Conservation (phyloP, 2,329 filamentous ascomycete species). For the Penicillium sp. region DNA sequence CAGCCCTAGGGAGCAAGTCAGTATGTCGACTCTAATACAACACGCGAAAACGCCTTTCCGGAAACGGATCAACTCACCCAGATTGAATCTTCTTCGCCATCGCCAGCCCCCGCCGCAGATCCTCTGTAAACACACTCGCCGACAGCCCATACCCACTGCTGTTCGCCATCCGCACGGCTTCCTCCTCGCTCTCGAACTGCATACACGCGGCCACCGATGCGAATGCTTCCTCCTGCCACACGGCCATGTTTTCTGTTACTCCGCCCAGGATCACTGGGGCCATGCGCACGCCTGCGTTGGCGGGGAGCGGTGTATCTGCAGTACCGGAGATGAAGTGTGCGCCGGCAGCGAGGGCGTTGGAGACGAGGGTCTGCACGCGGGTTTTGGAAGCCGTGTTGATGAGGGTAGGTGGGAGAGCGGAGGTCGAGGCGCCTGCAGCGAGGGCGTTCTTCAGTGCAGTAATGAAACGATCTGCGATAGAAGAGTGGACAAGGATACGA, state of each 20-base stretch:
- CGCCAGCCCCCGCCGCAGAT: conserved; percentile 60
- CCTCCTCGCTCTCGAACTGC: conserved; percentile 61
- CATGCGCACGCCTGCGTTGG: conserved; percentile 47
- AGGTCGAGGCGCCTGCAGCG: conserved; percentile 33
- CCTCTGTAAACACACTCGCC: conserved; percentile 70
- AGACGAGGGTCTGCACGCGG: conserved; percentile 41
- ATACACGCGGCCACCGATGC: conserved; percentile 71
- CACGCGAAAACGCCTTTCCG: too few species aligned
- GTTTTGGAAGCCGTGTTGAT: conserved; percentile 49
- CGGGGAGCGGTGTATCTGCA: conserved; percentile 9
- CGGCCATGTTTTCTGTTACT: conserved; percentile 68
- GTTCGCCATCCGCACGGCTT: conserved; percentile 72
- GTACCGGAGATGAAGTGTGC: conserved; percentile 36
- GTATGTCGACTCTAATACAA: background rate
- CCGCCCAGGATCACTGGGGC: conserved; percentile 67
- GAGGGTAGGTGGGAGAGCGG: conserved; percentile 42
- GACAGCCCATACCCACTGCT: conserved; percentile 75
- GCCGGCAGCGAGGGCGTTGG: conserved; percentile 32
- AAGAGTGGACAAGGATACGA: conserved; percentile 64
- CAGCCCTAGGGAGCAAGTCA: conserved; percentile 34
- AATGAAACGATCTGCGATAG: conserved; percentile 56
- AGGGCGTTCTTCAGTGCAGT: conserved; percentile 49
- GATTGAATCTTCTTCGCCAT: conserved; percentile 64
- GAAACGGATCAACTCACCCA: conserved; percentile 44
- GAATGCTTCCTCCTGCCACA: conserved; percentile 74